phyloP scores from a whole-genome alignment of 495 filamentous ascomycete species.

The Letharia lupina region DNA sequence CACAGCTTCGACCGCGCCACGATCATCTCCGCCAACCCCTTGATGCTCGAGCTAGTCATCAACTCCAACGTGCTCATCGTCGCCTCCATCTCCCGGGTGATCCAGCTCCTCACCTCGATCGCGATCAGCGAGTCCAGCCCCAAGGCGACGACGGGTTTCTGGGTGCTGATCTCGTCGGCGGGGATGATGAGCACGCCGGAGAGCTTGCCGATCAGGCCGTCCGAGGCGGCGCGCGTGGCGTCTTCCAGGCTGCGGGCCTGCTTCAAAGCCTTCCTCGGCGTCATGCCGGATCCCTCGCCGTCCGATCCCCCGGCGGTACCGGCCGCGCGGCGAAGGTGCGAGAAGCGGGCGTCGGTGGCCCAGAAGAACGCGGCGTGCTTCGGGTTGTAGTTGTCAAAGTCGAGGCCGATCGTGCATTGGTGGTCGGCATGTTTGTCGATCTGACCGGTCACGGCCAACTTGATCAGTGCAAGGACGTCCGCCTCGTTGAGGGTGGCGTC shows the following conservation, averaged over 20 bases:
- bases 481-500: slow-evolving; percentile 26
- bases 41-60: slow-evolving; percentile 14
- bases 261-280: slow-evolving; percentile 6
- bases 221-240: slow-evolving; percentile 25
- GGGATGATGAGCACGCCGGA: slow-evolving; percentile 32
- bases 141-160: slow-evolving; percentile 33
- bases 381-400: not conserved
- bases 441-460: slow-evolving; percentile 3
- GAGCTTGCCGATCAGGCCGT: slow-evolving; percentile 27
- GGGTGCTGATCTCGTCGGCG: slow-evolving; percentile 33
- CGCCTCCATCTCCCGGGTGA: slow-evolving; percentile 37
- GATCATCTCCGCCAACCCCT: slow-evolving; percentile 10
- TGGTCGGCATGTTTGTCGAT: not conserved
- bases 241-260: slow-evolving; percentile 23
- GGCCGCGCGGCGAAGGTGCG: slow-evolving; percentile 28
- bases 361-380: slow-evolving; percentile 33
- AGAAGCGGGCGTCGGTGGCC: slow-evolving; percentile 39
- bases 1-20: not conserved
- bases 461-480: slow-evolving; percentile 28
- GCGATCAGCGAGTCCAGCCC: slow-evolving; percentile 52
- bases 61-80: slow-evolving; percentile 42
- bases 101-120: slow-evolving; percentile 51
- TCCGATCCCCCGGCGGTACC: not conserved
- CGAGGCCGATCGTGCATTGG: not conserved
- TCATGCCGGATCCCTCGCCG: not conserved